Conservation (phyloP, 2,329 filamentous ascomycete genomes). For the Neonectria magnoliae region DNA sequence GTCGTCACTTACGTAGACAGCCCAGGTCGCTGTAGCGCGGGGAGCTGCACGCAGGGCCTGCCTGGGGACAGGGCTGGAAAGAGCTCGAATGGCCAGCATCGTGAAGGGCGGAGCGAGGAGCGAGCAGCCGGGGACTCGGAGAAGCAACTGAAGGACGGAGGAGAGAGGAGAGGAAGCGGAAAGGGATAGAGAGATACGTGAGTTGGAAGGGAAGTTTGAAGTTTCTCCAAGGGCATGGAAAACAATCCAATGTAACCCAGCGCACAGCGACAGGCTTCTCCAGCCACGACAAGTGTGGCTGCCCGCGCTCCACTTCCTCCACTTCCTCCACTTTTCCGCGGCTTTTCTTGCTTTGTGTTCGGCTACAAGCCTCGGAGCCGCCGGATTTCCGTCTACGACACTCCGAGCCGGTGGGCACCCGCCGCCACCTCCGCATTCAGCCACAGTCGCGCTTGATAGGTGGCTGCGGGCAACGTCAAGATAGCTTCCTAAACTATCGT, state of each 20-base stretch:
- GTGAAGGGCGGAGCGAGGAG: constrained; percentile 52
- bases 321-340: constrained; percentile 41
- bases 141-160: constrained; percentile 35
- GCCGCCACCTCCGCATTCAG: constrained; percentile 15
- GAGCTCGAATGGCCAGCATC: constrained; percentile 86
- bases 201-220: constrained; percentile 29
- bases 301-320: constrained; percentile 28
- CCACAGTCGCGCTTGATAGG: background rate
- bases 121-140: constrained; percentile 32
- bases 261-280: constrained; percentile 36
- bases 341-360: constrained; percentile 39
- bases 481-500: too few species aligned
- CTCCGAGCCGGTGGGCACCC: constrained; percentile 30
- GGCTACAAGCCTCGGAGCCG: constrained; percentile 45
- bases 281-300: constrained; percentile 39
- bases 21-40: constrained; percentile 59
- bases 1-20: constrained; percentile 48
- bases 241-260: constrained; percentile 35
- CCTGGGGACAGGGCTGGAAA: constrained; percentile 78
- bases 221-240: constrained; percentile 27
- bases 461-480: too few species aligned
- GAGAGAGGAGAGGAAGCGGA: constrained; percentile 18
- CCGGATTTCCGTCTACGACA: constrained; percentile 39
- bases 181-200: constrained; percentile 24
- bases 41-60: constrained; percentile 80